Evolutionary conservation across 2,329 filamentous ascomycete genomes (phyloP).

Genomic region (Stemphylium beticola): DNA sequence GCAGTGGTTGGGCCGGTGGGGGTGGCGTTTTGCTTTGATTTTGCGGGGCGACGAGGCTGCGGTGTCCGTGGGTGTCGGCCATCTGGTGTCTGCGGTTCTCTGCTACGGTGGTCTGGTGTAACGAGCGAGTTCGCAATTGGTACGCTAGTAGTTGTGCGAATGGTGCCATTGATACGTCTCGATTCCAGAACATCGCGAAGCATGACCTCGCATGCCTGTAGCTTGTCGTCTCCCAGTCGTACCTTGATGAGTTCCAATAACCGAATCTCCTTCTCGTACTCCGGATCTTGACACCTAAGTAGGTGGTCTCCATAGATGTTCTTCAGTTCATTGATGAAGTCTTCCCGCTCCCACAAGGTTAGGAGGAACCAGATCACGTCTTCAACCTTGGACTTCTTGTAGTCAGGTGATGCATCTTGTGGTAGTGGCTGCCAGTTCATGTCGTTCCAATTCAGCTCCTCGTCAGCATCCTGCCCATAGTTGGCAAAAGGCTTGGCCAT

Average conservation of each 20-base stretch:
- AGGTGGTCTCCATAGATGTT: constrained; percentile 85
- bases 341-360: constrained; percentile 84
- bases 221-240: constrained; percentile 80
- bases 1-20: constrained; percentile 20
- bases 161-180: constrained; percentile 69
- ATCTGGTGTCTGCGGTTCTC: constrained; percentile 28
- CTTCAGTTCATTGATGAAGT: constrained; percentile 95
- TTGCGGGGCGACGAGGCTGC: constrained; percentile 29
- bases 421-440: constrained; percentile 94
- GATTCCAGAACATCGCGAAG: constrained; percentile 90
- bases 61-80: constrained; percentile 31
- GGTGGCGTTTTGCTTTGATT: constrained; percentile 13
- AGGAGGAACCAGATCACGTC: constrained; percentile 93
- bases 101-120: constrained; percentile 27
- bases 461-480: constrained; percentile 58
- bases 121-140: constrained; percentile 14
- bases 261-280: constrained; percentile 78
- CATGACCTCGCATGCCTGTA: constrained; percentile 98
- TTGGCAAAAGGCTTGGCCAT: constrained; percentile 66
- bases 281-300: constrained; percentile 63
- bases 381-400: constrained; percentile 84
- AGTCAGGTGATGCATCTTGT: constrained; percentile 87
- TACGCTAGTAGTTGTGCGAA: constrained; percentile 28
- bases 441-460: constrained; percentile 87
- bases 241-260: constrained; percentile 87